Percentiles rank a stretch among this genome's conserved stretches.
phyloP scores from a whole-genome alignment of 805 yeast species.

The Alloascoidea africana region DNA sequence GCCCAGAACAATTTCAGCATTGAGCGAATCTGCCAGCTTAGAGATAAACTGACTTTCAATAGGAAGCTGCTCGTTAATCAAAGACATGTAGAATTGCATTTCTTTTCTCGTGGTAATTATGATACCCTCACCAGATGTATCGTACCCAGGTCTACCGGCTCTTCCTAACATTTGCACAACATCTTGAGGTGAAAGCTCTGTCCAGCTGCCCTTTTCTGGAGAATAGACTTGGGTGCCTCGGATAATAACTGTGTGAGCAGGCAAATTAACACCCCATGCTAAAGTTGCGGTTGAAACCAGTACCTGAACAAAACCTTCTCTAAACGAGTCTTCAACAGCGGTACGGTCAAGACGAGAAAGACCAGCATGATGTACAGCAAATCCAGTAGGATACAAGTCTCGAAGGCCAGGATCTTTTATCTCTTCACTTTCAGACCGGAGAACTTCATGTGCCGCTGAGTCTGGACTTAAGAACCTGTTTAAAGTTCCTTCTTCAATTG shows the following conservation, averaged over 20 bases:
- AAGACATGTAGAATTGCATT: constrained; percentile 75
- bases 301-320: constrained; percentile 74
- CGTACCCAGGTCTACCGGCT: constrained; percentile 95
- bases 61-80: constrained; percentile 83
- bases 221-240: constrained; percentile 91
- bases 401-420: constrained; percentile 38
- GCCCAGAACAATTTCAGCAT: constrained; percentile 80
- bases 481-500: constrained; percentile 38
- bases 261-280: constrained; percentile 95
- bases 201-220: constrained; percentile 84
- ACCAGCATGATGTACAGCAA: constrained; percentile 92
- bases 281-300: constrained; percentile 84
- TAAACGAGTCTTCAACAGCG: constrained; percentile 72
- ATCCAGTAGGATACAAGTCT: constrained; percentile 50
- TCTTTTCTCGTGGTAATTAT: constrained; percentile 81
- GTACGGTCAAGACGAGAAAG: constrained; percentile 57
- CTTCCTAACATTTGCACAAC: constrained; percentile 95
- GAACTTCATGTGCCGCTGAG: constrained; percentile 45
- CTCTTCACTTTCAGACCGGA: constrained; percentile 45
- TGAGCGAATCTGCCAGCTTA: constrained; percentile 55
- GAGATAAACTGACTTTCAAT: constrained; percentile 79
- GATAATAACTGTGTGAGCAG: constrained; percentile 88
- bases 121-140: constrained; percentile 84
- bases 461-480: constrained; percentile 30
- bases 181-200: constrained; percentile 87